Base-by-base conservation (phyloP, 2,329 filamentous ascomycete species). In the Neonectria sp. region DNA sequence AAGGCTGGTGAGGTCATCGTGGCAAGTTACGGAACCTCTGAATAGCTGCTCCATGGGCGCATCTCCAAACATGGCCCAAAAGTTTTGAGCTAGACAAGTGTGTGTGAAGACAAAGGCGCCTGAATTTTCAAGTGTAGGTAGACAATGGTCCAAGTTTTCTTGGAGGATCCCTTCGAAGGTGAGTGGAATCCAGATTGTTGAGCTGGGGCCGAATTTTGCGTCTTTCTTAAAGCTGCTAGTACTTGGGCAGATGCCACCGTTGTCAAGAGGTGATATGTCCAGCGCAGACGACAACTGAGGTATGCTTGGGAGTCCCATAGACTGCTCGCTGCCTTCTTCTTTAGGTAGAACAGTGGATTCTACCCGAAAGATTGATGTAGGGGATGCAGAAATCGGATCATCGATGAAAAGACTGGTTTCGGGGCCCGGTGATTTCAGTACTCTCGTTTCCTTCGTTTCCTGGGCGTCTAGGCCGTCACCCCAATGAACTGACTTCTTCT, bases 81-180 rank as follows among this genome's bases (percentile, higher is more conserved):
- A 78, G 58, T 82, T 78, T n/a, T 71, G 63, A 11, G 74, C 69
- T n/a, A 75, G 74, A 61, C 80, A 83, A 2, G 72, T 72, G 48
- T 82, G 81, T 11, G 77, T 75, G 51, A 84, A 84, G 6, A 69
- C 33, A 7, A 84, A 29, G 0, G 45, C 58, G 21, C 73, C 60
- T 43, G 76, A 62, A 1, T 59, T 55, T 24, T 73, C 67, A 13
- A 84, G 75, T 6, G 69, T 61, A 2, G 65, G 31, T 15, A 77
- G 60, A 79, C 80, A 82, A 17, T 68, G 45, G 12, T 63, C 51
- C 13, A 56, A 60, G 27, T 37, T 15, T 15, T 57, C 24, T 21
- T 59, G 11, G 29, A 40, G 25, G 25, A 55, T 57, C 43, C 63
- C 31, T 11, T 72, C 61, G 5, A 73, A 68, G 8, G 60, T 63